phyloP scores from a whole-genome alignment of 1,284 basidiomycete genomes.

The Coniophora puteana region DNA sequence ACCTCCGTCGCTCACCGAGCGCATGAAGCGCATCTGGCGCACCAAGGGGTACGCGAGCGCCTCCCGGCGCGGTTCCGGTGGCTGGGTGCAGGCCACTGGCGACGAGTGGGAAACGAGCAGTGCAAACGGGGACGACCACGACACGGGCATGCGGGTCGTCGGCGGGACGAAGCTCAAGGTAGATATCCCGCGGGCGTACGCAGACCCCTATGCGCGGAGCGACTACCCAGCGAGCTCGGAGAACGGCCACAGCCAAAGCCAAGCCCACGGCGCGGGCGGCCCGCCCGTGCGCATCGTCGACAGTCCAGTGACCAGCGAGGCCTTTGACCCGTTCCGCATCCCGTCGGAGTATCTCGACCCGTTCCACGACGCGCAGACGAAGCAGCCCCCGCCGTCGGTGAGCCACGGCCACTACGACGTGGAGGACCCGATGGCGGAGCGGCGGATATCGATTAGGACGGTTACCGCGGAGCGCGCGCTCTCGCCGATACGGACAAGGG shows the following conservation, averaged over 20 bases:
- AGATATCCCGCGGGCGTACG: slow-evolving; percentile 11
- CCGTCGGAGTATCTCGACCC: too few relatives aligned
- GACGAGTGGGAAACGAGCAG: slow-evolving; percentile 34
- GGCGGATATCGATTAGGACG: slow-evolving; percentile 6
- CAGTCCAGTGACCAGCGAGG: too few relatives aligned
- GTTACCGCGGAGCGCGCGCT: slow-evolving; percentile 13
- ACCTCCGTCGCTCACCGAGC: slow-evolving; percentile 6
- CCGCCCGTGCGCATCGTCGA: too few relatives aligned
- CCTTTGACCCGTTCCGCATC: too few relatives aligned
- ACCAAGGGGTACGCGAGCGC: slow-evolving; percentile 12
- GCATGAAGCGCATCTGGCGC: slow-evolving; percentile 13
- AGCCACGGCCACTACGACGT: slow-evolving; percentile 12
- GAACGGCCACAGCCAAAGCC: slow-evolving; percentile 4
- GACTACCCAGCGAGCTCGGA: slow-evolving; percentile 27
- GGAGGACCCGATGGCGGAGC: slow-evolving; percentile 15
- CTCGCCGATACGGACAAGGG: slow-evolving; percentile 18
- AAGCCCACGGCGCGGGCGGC: too few relatives aligned
- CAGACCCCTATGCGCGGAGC: slow-evolving; percentile 16
- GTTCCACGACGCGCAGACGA: too few relatives aligned
- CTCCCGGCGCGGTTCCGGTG: slow-evolving; percentile 26
- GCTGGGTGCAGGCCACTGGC: slow-evolving; percentile 39
- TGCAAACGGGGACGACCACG: slow-evolving; percentile 16
- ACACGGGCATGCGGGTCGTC: slow-evolving; percentile 7
- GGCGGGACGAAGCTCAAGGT: slow-evolving; percentile 6
- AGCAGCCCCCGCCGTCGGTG: slow-evolving; percentile 7